Percentiles rank a stretch among this genome's conserved stretches.
Conservation (phyloP, 495 filamentous ascomycete species). For the Xylaria intraflava region DNA sequence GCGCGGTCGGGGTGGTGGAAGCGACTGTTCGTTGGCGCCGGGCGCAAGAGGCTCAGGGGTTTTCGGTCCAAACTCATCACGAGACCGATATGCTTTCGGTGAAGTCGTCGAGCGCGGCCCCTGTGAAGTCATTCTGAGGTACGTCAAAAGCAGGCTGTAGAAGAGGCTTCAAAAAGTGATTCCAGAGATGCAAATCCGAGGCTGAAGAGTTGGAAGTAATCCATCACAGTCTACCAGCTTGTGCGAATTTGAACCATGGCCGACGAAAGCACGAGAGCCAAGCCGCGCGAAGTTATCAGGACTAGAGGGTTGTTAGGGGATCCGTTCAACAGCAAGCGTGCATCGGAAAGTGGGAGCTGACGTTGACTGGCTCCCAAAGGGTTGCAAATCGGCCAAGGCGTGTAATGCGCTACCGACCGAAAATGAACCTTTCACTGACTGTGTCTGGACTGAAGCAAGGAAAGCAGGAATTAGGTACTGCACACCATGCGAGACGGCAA, state of each 20-base stretch:
- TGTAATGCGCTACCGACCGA: not conserved
- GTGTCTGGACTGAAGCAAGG: not conserved
- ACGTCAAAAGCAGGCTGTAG: not conserved
- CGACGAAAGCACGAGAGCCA: not conserved
- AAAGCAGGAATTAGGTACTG: not conserved
- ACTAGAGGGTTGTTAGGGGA: conserved; percentile 2
- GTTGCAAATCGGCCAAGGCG: not conserved
- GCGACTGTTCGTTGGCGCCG: conserved; percentile 27
- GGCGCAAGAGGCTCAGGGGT: conserved; percentile 39
- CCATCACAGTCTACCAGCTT: conserved; percentile 10
- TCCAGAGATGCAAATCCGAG: conserved; percentile 5
- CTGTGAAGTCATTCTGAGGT: conserved; percentile 29
- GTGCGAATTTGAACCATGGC: not conserved
- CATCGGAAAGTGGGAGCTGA: not conserved
- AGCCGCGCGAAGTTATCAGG: not conserved
- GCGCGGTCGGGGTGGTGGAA: conserved; percentile 38
- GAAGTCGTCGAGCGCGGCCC: conserved; percentile 37
- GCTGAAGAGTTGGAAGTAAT: conserved; percentile 11
- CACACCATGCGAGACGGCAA: conserved; percentile 1
- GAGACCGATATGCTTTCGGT: conserved; percentile 34
- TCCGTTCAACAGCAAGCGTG: not conserved
- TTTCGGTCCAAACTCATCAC: conserved; percentile 29
- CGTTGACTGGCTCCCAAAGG: not conserved
- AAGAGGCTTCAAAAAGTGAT: not conserved
- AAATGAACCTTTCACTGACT: not conserved